phyloP scores from a whole-genome alignment of 2,329 filamentous ascomycete genomes.

The Aspergillus hortae region DNA sequence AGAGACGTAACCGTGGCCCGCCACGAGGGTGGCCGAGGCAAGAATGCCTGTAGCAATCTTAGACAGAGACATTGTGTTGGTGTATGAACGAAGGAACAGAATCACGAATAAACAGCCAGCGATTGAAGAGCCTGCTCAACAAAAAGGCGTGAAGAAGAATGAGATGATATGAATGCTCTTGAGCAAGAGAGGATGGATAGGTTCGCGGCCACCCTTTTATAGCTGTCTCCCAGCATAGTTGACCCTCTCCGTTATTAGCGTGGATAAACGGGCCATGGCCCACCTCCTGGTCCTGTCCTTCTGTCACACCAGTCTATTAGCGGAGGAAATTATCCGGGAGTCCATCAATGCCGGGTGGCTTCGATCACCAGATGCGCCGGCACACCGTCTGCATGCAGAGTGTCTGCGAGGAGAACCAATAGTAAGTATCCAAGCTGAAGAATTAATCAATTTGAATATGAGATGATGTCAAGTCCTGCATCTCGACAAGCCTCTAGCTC shows the following conservation, averaged over 20 bases:
- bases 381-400: background rate
- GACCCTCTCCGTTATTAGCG: background rate
- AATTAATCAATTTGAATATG: conserved; percentile 1
- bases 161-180: background rate
- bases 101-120: conserved; percentile 10
- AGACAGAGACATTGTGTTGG: conserved; percentile 21
- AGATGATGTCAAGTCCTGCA: background rate
- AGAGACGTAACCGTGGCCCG: conserved; percentile 34
- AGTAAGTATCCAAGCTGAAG: background rate
- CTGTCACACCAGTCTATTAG: conserved; percentile 4
- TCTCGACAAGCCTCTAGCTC: background rate
- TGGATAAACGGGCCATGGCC: background rate
- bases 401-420: background rate
- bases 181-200: background rate
- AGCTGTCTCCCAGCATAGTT: conserved; percentile 1
- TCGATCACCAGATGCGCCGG: background rate
- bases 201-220: conserved; percentile 11
- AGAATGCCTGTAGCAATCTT: conserved; percentile 24
- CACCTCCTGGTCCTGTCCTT: conserved; percentile 2
- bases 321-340: conserved; percentile 8
- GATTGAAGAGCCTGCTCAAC: conserved; percentile 13
- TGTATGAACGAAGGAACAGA: conserved; percentile 2
- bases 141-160: conserved; percentile 11
- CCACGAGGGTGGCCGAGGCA: conserved; percentile 27
- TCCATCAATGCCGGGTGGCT: conserved; percentile 1